These are phyloP conservation scores for Turritis glabra DNA, from an alignment of 345 rosid species.

Conservation along the genomic window DNA sequence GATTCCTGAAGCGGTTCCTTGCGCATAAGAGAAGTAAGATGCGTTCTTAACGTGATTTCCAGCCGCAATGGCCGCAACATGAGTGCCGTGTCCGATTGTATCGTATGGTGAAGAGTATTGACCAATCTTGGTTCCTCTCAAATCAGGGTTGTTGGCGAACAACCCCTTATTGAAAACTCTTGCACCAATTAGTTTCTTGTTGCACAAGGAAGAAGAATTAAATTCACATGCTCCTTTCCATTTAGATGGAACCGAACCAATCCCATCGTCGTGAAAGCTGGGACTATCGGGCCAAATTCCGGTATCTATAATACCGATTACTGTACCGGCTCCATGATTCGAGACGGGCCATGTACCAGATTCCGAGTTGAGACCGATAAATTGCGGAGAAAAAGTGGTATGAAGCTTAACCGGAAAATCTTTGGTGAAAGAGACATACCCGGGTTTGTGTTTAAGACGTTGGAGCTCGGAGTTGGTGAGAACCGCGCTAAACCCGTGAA, in stretches of 20 bases:
- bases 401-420: slow-evolving; percentile 35
- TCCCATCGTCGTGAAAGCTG: slow-evolving; percentile 41
- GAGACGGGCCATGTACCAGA: slow-evolving; percentile 41
- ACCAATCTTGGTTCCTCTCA: slow-evolving; percentile 4
- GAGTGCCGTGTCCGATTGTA: slow-evolving; percentile 55
- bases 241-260: slow-evolving; percentile 30
- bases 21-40: slow-evolving; percentile 46
- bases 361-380: slow-evolving; percentile 24
- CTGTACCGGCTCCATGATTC: slow-evolving; percentile 35
- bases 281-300: slow-evolving; percentile 48
- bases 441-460: slow-evolving; percentile 37
- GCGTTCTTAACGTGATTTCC: slow-evolving; percentile 45
- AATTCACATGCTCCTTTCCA: slow-evolving; percentile 58
- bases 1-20: slow-evolving; percentile 50
- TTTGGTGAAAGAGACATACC: slow-evolving; percentile 39
- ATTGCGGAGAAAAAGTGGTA: slow-evolving; percentile 38
- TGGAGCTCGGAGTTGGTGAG: slow-evolving; percentile 46
- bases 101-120: slow-evolving; percentile 40
- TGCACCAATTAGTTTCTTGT: slow-evolving; percentile 52
- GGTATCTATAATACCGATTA: slow-evolving; percentile 46
- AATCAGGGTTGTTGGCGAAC: slow-evolving; percentile 37
- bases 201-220: slow-evolving; percentile 43
- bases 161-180: slow-evolving; percentile 40
- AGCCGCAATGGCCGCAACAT: slow-evolving; percentile 53
- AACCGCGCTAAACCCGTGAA: slow-evolving; percentile 46